phyloP scores from a whole-genome alignment of 2,329 filamentous ascomycete genomes.

The Aureobasidium musti region DNA sequence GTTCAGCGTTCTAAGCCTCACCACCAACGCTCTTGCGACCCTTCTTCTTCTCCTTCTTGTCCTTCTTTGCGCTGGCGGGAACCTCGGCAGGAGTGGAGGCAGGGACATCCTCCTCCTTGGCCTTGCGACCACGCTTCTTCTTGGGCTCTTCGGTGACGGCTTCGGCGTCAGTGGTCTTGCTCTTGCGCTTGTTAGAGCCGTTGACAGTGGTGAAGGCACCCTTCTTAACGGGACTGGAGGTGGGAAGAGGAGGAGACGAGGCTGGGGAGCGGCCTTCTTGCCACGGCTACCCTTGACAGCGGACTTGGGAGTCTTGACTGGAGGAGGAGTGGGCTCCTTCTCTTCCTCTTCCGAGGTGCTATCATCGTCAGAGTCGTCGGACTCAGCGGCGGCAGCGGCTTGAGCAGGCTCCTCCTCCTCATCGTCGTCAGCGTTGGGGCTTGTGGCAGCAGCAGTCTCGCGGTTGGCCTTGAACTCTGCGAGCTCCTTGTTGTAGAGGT shows the following conservation, averaged over 20 bases:
- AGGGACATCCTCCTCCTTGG: slow-evolving; percentile 34
- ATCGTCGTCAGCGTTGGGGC: slow-evolving; percentile 40
- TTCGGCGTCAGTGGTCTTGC: slow-evolving; percentile 35
- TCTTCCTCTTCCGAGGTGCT: slow-evolving; percentile 42
- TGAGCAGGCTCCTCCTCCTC: slow-evolving; percentile 31
- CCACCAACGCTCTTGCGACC: slow-evolving; percentile 39
- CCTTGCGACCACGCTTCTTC: slow-evolving; percentile 41
- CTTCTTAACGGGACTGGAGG: slow-evolving; percentile 33
- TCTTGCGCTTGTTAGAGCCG: slow-evolving; percentile 33
- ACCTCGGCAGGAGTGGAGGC: slow-evolving; percentile 27
- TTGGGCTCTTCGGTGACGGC: slow-evolving; percentile 34
- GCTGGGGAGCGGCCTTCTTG: slow-evolving; percentile 40
- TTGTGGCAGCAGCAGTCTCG: slow-evolving; percentile 45
- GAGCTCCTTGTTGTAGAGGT: slow-evolving; percentile 58
- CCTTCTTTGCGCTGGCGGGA: slow-evolving; percentile 32
- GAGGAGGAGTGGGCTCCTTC: slow-evolving; percentile 41
- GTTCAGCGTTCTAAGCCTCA: slow-evolving; percentile 26
- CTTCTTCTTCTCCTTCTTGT: slow-evolving; percentile 41
- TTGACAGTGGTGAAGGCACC: slow-evolving; percentile 32
- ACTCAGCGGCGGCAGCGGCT: slow-evolving; percentile 14
- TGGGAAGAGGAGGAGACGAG: slow-evolving; percentile 34
- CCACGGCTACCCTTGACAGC: slow-evolving; percentile 34
- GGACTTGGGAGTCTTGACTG: slow-evolving; percentile 37
- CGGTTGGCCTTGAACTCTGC: slow-evolving; percentile 58
- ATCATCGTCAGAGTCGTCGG: slow-evolving; percentile 32